These are phyloP conservation scores for Oenanthe sinensis DNA, from an alignment of 129 eudicot species.

Conservation along the genomic window DNA sequence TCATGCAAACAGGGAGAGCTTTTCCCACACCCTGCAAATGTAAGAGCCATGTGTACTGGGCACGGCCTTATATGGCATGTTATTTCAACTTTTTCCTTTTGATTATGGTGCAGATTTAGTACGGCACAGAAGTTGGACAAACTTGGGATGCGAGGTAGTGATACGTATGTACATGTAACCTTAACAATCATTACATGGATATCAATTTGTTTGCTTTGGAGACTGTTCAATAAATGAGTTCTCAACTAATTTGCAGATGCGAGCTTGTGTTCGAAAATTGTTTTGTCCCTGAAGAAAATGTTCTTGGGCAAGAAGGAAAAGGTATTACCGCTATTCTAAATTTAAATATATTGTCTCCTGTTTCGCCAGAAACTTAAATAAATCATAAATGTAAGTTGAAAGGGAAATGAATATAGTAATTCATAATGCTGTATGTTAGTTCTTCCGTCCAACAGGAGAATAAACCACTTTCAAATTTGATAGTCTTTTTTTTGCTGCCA, in stretches of 20 bases:
- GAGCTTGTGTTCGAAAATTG: slow-evolving; percentile 97
- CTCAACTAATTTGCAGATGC: slow-evolving; percentile 52
- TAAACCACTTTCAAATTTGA: background rate
- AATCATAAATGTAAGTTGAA: background rate
- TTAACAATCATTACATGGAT: slow-evolving; percentile 1
- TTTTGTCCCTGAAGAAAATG: slow-evolving; percentile 87
- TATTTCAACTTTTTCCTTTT: slow-evolving; percentile 6
- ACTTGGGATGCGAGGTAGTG: slow-evolving; percentile 99
- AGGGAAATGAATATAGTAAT: background rate
- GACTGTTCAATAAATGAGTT: slow-evolving; percentile 12
- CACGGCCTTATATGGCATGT: background rate
- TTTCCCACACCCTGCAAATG: background rate
- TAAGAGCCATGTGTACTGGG: background rate
- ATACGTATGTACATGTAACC: slow-evolving; percentile 55
- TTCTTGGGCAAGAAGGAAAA: slow-evolving; percentile 94
- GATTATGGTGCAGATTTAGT: slow-evolving; percentile 58
- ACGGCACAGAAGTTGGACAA: slow-evolving; percentile 98
- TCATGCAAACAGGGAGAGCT: background rate
- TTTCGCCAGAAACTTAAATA: background rate
- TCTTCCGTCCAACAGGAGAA: background rate
- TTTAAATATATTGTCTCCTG: background rate
- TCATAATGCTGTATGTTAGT: background rate
- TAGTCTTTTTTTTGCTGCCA: background rate
- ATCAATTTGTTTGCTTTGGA: background rate
- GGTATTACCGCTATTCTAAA: slow-evolving; percentile 26